Percentiles rank a stretch among this genome's conserved stretches.
phyloP scores from a whole-genome alignment of 208 protist species.

The Trypanosoma cruzi region DNA sequence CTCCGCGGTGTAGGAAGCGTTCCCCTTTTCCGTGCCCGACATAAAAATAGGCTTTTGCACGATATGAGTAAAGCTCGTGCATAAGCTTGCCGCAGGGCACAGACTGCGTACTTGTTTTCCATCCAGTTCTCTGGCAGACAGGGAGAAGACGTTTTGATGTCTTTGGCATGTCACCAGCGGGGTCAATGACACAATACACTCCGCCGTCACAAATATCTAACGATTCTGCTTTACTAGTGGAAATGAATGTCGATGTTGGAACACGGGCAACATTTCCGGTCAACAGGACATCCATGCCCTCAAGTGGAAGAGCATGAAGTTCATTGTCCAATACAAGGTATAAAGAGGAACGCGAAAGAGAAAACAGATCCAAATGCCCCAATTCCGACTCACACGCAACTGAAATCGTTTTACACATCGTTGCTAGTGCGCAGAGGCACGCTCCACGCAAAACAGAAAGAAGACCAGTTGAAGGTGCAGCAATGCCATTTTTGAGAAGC shows the following conservation, averaged over 20 bases:
- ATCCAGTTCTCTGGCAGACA: conserved; percentile 23
- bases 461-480: conserved; percentile 16
- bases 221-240: neutral
- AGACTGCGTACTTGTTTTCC: conserved; percentile 24
- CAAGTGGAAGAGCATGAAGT: conserved; percentile 66
- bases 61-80: conserved; percentile 24
- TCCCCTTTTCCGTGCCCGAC: conserved; percentile 70
- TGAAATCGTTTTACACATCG: neutral
- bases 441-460: conserved; percentile 19
- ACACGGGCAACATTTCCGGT: conserved; percentile 51
- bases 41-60: conserved; percentile 56
- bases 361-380: conserved; percentile 44
- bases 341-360: conserved; percentile 55
- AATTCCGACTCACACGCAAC: neutral
- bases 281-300: conserved; percentile 52
- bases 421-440: conserved; percentile 13
- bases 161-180: conserved; percentile 33
- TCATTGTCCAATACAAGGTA: conserved; percentile 54
- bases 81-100: conserved; percentile 24
- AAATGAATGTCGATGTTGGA: conserved; percentile 25
- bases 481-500: conserved; percentile 26
- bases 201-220: neutral
- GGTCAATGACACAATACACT: conserved; percentile 25
- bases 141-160: conserved; percentile 31
- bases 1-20: conserved; percentile 34